Percentiles rank a stretch among this genome's conserved stretches.
Evolutionary conservation across 495 filamentous ascomycete genomes (phyloP).

Genomic region (Achaetomiella virescens): DNA sequence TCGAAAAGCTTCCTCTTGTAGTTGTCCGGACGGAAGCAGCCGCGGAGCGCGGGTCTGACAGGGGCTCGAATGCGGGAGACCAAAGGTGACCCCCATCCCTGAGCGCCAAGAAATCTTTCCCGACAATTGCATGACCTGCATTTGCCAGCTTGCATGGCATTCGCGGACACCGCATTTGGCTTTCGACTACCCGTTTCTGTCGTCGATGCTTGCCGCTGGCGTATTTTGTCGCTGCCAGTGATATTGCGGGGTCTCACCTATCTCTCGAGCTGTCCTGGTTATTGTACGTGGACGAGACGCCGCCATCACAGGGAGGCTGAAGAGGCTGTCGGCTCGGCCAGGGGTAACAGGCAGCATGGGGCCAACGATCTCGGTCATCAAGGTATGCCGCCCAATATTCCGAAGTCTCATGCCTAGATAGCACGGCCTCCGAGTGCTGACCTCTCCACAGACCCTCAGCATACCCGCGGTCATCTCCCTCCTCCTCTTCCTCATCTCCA

Average conservation of each 20-base stretch:
- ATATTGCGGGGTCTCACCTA: not conserved
- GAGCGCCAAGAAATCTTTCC: not conserved
- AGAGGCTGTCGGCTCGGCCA: not conserved
- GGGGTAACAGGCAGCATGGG: slow-evolving; percentile 27
- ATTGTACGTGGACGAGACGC: too few species aligned
- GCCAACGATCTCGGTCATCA: slow-evolving; percentile 38
- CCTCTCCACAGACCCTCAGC: slow-evolving; percentile 56
- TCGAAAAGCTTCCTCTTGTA: too few species aligned
- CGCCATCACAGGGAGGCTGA: too few species aligned
- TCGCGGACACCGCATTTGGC: too few species aligned
- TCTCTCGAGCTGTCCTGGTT: too few species aligned
- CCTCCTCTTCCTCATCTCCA: slow-evolving; percentile 63
- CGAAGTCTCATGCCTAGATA: too few species aligned
- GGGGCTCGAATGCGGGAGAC: slow-evolving; percentile 7
- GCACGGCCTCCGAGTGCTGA: not conserved
- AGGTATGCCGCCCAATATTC: slow-evolving; percentile 28
- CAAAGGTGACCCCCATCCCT: not conserved
- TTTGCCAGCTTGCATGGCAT: slow-evolving; percentile 1
- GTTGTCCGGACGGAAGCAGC: too few species aligned
- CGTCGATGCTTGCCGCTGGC: not conserved
- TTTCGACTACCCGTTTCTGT: too few species aligned
- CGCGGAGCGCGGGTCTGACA: not conserved
- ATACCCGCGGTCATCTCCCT: slow-evolving; percentile 74
- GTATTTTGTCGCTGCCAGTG: not conserved
- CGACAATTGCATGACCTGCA: slow-evolving; percentile 2